Conservation (phyloP, 1,139 yeast species). For the Hansenula anomala region DNA sequence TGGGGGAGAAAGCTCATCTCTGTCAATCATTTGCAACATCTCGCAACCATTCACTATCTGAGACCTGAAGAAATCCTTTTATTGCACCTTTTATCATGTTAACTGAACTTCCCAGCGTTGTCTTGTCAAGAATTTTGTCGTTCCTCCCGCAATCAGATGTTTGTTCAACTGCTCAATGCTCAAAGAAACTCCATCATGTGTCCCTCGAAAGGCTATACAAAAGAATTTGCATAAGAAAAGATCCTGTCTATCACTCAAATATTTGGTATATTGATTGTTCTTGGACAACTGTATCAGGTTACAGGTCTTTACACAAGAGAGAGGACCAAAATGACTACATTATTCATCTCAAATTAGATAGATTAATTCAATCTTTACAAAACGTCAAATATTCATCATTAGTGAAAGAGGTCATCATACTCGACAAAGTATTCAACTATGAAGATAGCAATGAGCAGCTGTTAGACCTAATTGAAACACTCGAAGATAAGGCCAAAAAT, state of each 20-base stretch:
- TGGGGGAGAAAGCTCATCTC: no score
- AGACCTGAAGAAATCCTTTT: no score
- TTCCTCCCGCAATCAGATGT: slow-evolving; percentile 1
- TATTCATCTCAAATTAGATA: slow-evolving; percentile 25
- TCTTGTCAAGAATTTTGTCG: background rate
- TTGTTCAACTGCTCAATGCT: background rate
- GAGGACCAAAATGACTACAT: slow-evolving; percentile 29
- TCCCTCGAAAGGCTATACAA: slow-evolving; percentile 21
- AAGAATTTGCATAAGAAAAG: slow-evolving; percentile 23
- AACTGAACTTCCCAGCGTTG: background rate
- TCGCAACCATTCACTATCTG: no score
- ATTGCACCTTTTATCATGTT: background rate
- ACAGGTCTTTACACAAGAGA: slow-evolving; percentile 19
- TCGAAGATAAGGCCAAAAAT: slow-evolving; percentile 9
- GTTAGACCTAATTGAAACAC: slow-evolving; percentile 12
- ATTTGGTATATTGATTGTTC: slow-evolving; percentile 27
- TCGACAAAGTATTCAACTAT: slow-evolving; percentile 21
- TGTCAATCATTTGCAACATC: no score
- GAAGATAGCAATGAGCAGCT: slow-evolving; percentile 15
- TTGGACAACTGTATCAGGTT: slow-evolving; percentile 27
- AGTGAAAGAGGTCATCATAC: slow-evolving; percentile 17
- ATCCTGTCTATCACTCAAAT: slow-evolving; percentile 23
- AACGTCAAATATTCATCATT: slow-evolving; percentile 4
- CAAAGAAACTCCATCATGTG: slow-evolving; percentile 9
- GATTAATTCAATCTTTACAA: slow-evolving; percentile 18